phyloP scores from a whole-genome alignment of 1,284 basidiomycete genomes.

The Somion occarium region DNA sequence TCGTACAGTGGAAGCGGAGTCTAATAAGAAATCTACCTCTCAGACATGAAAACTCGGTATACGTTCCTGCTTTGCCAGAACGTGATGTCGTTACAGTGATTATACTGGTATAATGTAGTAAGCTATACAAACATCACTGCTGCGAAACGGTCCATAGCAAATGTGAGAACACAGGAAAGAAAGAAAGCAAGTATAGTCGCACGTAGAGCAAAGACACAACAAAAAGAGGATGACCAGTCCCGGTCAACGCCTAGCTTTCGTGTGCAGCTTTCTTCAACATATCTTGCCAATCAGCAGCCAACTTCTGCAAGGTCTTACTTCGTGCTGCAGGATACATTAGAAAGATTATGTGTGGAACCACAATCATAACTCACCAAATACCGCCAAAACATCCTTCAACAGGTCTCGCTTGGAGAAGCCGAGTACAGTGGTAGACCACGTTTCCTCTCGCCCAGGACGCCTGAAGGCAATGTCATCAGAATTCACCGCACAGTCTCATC shows the following conservation, averaged over 20 bases:
- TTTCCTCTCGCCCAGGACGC: slow-evolving; percentile 57
- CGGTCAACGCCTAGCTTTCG: slow-evolving; percentile 23
- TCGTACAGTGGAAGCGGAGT: too few relatives aligned
- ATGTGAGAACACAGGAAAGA: not conserved
- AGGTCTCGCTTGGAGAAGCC: slow-evolving; percentile 77
- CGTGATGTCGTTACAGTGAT: too few relatives aligned
- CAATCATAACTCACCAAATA: slow-evolving; percentile 68
- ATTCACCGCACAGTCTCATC: not conserved
- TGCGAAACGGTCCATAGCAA: too few relatives aligned
- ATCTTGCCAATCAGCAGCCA: slow-evolving; percentile 78
- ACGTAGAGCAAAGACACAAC: not conserved
- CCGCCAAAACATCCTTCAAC: slow-evolving; percentile 69
- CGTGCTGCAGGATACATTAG: slow-evolving; percentile 49
- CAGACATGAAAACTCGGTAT: too few relatives aligned
- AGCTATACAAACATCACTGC: not conserved
- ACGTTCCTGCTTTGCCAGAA: too few relatives aligned
- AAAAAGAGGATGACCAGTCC: not conserved
- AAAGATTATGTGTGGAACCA: too few relatives aligned
- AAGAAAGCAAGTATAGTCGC: not conserved
- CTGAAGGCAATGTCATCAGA: slow-evolving; percentile 33
- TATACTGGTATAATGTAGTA: too few relatives aligned
- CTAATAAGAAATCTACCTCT: too few relatives aligned
- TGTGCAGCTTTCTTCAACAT: slow-evolving; percentile 55
- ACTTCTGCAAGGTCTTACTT: slow-evolving; percentile 66
- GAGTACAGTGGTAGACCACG: slow-evolving; percentile 62